Base-by-base conservation (phyloP, 129 eudicot genomes). In the Dittrichia graveolens region DNA sequence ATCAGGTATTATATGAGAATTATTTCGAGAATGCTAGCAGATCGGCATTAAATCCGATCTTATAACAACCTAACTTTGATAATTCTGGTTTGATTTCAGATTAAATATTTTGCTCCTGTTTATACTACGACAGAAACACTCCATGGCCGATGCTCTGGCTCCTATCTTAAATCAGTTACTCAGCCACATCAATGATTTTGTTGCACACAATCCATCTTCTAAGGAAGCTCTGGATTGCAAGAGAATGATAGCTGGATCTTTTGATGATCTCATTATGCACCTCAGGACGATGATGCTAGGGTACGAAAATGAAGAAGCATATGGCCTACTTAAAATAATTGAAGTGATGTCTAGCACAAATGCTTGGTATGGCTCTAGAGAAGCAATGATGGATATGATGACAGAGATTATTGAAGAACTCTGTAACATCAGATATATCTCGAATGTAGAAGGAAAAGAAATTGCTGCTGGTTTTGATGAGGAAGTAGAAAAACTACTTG, bases 391-490 rank as follows among this genome's bases (percentile, higher is more conserved):
- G 47, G 63, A 55, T 11, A 31, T 8, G n/a, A 4, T 47, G 18
- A 14, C 40, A 63, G 11, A 18, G 10, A 65, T 53, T 58, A 42
- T 43, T 72, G 56, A 74, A 52, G 24, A 63, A 64, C 72, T 74
- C 55, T 52, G 53, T 74, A 50, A 63, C 44, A 74, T 74, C 46
- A 63, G 72, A 50, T 74, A 11, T 14, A 11, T 24, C 7, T 73
- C 61, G 11, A 46, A 55, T 34, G 61, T 79, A 16, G 75, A 52
- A 15, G 57, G 43, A 42, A 66, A 68, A 61, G 67, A 80, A 18
- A 14, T 9, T 4, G 60, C 47, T 10, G 84, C 56, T 64, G 85
- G 83, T 1, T 82, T 79, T 18, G 76, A 82, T 65, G 65, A 79
- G 3, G 86, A 79, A 19, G 55, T 44, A 38, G 58, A 8, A 40